Evolutionary conservation across 768 basidiomycete species (phyloP).

Genomic region (Trametes punicea): DNA sequence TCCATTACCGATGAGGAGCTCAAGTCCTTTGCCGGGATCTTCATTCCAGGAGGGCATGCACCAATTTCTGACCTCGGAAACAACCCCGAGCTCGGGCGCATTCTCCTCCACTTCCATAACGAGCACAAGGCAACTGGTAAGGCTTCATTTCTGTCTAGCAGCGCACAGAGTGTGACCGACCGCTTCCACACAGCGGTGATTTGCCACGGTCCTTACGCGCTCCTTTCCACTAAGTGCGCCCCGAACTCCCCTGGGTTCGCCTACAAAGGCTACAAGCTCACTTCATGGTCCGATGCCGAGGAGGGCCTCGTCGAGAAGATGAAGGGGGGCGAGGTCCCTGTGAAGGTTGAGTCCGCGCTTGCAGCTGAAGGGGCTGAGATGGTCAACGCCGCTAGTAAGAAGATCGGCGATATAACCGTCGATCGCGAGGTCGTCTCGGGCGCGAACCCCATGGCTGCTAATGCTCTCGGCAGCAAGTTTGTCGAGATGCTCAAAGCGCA

Average conservation of each 20-base stretch:
- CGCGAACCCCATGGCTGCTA: slow-evolving; percentile 26
- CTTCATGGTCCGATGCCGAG: slow-evolving; percentile 29
- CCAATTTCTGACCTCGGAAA: slow-evolving; percentile 26
- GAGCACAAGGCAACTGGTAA: slow-evolving; percentile 25
- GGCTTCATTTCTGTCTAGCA: background rate
- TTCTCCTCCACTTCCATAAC: slow-evolving; percentile 27
- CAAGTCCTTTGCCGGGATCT: slow-evolving; percentile 23
- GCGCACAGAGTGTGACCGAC: background rate
- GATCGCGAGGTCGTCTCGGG: slow-evolving; percentile 28
- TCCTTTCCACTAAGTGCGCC: slow-evolving; percentile 27
- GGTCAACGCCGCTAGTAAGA: slow-evolving; percentile 17
- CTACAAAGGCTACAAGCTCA: slow-evolving; percentile 30
- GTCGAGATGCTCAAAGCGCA: slow-evolving; percentile 25
- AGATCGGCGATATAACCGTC: slow-evolving; percentile 24
- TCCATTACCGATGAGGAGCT: slow-evolving; percentile 26
- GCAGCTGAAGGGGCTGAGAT: slow-evolving; percentile 25
- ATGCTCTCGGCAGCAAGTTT: slow-evolving; percentile 24
- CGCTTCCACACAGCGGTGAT: slow-evolving; percentile 13
- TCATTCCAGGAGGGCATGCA: slow-evolving; percentile 31
- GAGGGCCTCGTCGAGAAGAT: slow-evolving; percentile 27
- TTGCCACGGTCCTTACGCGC: slow-evolving; percentile 28
- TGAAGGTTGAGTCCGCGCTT: slow-evolving; percentile 26
- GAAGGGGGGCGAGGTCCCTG: slow-evolving; percentile 25
- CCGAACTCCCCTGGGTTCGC: slow-evolving; percentile 24
- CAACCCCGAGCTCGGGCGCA: slow-evolving; percentile 27